Evolutionary conservation across 805 yeast genomes (phyloP).

Genomic region (Candida orba): DNA sequence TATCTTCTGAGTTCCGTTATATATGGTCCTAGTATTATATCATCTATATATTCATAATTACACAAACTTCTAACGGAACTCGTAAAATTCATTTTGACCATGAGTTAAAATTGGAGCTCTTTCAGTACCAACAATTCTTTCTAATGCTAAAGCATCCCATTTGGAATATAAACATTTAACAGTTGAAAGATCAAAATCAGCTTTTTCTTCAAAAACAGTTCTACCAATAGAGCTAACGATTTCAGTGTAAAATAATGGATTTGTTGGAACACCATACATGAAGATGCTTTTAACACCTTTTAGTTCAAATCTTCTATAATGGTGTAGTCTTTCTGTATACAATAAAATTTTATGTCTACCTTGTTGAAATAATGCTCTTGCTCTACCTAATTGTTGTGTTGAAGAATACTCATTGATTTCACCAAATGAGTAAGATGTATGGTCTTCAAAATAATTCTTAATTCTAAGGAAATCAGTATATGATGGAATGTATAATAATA

Average conservation of each 20-base stretch:
- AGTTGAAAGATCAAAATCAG: conserved; percentile 49
- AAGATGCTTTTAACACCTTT: conserved; percentile 78
- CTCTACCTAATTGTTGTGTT: conserved; percentile 61
- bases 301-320: conserved; percentile 78
- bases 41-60: no score
- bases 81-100: conserved; percentile 69
- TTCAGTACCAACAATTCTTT: conserved; percentile 74
- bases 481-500: conserved; percentile 73
- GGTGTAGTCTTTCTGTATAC: conserved; percentile 94
- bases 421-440: conserved; percentile 59
- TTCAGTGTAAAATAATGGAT: conserved; percentile 79
- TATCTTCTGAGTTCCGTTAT: no score
- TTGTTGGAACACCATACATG: conserved; percentile 78
- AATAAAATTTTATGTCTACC: conserved; percentile 61
- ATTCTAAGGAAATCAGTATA: conserved; percentile 81
- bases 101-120: conserved; percentile 62
- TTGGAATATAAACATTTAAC: conserved; percentile 63
- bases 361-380: conserved; percentile 61
- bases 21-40: no score
- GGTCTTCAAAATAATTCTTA: conserved; percentile 49
- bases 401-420: conserved; percentile 79
- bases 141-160: conserved; percentile 74
- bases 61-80: conserved; percentile 35
- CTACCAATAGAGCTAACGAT: conserved; percentile 61
- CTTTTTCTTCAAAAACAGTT: conserved; percentile 40